These are phyloP conservation scores for Smallanthus sonchifolius DNA, from an alignment of 129 eudicot species.

Conservation along the genomic window DNA sequence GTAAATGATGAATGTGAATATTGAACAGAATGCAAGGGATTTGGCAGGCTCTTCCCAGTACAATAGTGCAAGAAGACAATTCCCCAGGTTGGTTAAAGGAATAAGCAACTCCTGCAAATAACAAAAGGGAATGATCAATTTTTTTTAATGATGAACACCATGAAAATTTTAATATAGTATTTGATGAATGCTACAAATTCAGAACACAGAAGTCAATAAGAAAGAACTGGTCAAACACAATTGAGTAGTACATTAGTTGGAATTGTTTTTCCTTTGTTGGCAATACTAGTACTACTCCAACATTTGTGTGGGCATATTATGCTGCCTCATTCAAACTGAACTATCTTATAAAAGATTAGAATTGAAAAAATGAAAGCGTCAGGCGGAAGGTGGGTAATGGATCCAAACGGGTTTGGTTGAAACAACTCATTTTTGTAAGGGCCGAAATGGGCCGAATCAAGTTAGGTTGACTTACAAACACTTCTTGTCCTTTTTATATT, in stretches of 20 bases:
- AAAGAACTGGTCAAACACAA: not conserved
- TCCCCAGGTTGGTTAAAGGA: slow-evolving; percentile 48
- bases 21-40: slow-evolving; percentile 64
- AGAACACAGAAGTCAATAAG: not conserved
- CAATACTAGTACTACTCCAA: not conserved
- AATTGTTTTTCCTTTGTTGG: not conserved
- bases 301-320: not conserved
- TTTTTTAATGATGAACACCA: not conserved
- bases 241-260: not conserved
- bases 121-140: not conserved
- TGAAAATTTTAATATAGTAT: not conserved
- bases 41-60: slow-evolving; percentile 74
- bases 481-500: not conserved
- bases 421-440: not conserved
- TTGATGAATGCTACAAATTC: not conserved
- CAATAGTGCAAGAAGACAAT: slow-evolving; percentile 35
- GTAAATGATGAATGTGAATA: slow-evolving; percentile 49
- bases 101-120: slow-evolving; percentile 71
- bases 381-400: not conserved
- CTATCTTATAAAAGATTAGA: not conserved
- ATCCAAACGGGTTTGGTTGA: not conserved
- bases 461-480: not conserved
- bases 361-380: not conserved
- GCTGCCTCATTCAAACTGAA: not conserved
- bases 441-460: not conserved